These are phyloP conservation scores for Talaromyces marneffei DNA, from an alignment of 2,329 filamentous ascomycete species.

Conservation along the genomic window DNA sequence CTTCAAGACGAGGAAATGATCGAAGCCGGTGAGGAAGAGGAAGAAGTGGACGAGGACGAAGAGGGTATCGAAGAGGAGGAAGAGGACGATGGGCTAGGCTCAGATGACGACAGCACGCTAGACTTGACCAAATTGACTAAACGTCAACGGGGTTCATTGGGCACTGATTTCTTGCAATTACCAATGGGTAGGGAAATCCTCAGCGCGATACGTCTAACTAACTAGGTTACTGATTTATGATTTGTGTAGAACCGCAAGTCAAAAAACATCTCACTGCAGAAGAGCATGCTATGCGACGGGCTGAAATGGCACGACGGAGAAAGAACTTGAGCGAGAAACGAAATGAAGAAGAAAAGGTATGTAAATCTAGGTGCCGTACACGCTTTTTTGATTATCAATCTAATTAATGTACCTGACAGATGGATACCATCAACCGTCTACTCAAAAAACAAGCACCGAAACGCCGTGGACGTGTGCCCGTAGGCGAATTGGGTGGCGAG, in stretches of 20 bases:
- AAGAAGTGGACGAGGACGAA: constrained; percentile 35
- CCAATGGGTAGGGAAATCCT: constrained; percentile 48
- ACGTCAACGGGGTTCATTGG: constrained; percentile 58
- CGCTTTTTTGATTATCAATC: too few relatives aligned
- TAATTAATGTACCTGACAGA: constrained; percentile 33
- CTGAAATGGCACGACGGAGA: constrained; percentile 66
- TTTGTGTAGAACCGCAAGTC: constrained; percentile 56
- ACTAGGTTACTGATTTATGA: not conserved
- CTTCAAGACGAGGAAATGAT: constrained; percentile 34
- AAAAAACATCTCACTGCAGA: constrained; percentile 68
- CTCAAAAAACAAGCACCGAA: constrained; percentile 62
- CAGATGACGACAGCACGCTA: constrained; percentile 51
- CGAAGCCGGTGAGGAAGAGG: constrained; percentile 26
- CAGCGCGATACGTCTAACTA: too few relatives aligned
- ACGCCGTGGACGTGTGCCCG: constrained; percentile 45
- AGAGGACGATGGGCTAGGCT: constrained; percentile 40
- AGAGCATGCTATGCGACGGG: constrained; percentile 65
- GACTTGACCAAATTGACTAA: constrained; percentile 63
- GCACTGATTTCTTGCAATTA: constrained; percentile 47
- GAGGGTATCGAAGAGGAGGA: constrained; percentile 33
- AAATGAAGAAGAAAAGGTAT: constrained; percentile 71
- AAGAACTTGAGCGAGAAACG: constrained; percentile 71
- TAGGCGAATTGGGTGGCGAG: constrained; percentile 38
- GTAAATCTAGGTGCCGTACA: too few relatives aligned
- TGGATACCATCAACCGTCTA: constrained; percentile 63